Evolutionary conservation across 345 rosid species (phyloP), one percentile per base, ranked within the genome.

Genomic region (Carallia pectinifolia): DNA sequence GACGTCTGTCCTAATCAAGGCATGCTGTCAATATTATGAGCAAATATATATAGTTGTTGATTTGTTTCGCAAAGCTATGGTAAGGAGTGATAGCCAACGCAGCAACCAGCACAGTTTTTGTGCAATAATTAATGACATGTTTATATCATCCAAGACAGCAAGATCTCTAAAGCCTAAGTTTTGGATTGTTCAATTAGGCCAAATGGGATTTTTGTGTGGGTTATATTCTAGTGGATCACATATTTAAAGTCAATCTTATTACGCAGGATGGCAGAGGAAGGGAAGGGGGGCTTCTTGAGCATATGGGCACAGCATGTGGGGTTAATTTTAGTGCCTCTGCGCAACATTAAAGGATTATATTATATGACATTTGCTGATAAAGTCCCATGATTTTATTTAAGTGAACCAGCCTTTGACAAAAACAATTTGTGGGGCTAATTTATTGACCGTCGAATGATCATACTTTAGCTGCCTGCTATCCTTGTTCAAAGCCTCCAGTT

Each of bases 81-180:
- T 65, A 65, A 72, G 53, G 54, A 53, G 71, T 47, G 71, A 62
- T 63, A 71, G 76, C 59, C 63, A 72, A 72, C 71, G 81, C 62
- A 78, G 72, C 76, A 18, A 59, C 81, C 73, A 63, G 66, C 80
- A 75, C 15, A 65, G 53, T 72, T 75, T 78, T 72, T 6, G 39
- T 27, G 82, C 76, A 73, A 78, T 75, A 75, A 70, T 73, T 75
- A 75, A 70, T 73, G 36, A 65, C 19, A 4, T 71, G 23, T 63
- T 53, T 10, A 40, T 10, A n/a, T 4, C 8, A 12, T 58, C 31
- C 12, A 54, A 34, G 30, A 23, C n/a, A 50, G 50, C 44, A 39
- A 64, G 53, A 38, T 66, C 76, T 63, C 53, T 76, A 38, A 18
- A n/a, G 63, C 33, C 10, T 66, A 53, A 58, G 30, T 61, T 53